Conservation (phyloP, 73 alveolate species). For the Symbiodinium natans region DNA sequence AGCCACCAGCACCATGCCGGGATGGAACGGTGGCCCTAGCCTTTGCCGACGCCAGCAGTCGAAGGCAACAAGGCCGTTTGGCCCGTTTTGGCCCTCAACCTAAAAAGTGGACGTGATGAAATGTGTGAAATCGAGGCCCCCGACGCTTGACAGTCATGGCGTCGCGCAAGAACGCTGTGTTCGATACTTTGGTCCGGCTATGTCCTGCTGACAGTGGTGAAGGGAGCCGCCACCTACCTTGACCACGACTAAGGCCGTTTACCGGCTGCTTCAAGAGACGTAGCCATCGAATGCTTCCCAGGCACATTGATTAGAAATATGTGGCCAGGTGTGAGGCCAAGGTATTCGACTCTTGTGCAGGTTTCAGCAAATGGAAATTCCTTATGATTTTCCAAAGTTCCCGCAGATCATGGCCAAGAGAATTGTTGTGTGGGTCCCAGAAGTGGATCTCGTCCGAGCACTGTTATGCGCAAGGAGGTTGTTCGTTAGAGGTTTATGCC, state of each 20-base stretch:
- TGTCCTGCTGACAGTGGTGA: too few relatives aligned
- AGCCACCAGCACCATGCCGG: background rate
- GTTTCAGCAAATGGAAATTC: conserved; percentile 80
- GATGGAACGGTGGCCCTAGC: too few relatives aligned
- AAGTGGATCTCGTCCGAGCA: too few relatives aligned
- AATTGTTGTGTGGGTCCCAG: conserved; percentile 15
- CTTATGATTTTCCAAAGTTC: conserved; percentile 55
- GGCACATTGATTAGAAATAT: too few relatives aligned
- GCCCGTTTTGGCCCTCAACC: too few relatives aligned
- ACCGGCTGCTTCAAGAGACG: conserved; percentile 48
- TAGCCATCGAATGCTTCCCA: conserved; percentile 70
- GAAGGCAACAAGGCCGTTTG: too few relatives aligned
- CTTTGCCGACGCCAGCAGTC: too few relatives aligned
- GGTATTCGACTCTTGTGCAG: background rate
- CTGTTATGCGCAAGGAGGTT: background rate
- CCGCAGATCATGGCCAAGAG: conserved; percentile 90
- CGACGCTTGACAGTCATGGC: background rate
- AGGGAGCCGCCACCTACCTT: too few relatives aligned
- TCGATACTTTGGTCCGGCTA: background rate
- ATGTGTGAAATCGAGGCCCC: too few relatives aligned
- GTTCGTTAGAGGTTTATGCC: too few relatives aligned
- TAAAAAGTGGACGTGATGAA: too few relatives aligned
- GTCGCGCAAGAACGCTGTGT: background rate
- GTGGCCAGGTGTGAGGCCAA: background rate
- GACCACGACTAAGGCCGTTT: background rate